phyloP scores from a whole-genome alignment of 495 filamentous ascomycete genomes.

The Lasiosphaeria hispida region DNA sequence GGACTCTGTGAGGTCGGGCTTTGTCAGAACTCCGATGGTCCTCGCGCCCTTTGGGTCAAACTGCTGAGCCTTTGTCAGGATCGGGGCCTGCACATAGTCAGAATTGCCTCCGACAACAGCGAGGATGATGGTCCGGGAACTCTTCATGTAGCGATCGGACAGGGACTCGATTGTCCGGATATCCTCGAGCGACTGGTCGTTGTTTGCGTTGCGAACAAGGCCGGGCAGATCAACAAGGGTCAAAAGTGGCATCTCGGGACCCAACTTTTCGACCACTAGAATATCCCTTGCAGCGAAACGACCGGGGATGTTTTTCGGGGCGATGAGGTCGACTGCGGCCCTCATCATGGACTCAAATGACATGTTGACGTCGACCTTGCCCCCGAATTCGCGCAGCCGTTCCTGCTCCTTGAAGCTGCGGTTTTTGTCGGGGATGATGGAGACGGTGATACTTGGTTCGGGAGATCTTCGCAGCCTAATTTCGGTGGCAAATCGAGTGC shows the following conservation, averaged over 20 bases:
- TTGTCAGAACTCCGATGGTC: slow-evolving; percentile 54
- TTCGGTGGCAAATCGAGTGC: slow-evolving; percentile 69
- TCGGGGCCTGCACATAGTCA: slow-evolving; percentile 49
- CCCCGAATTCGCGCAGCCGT: slow-evolving; percentile 46
- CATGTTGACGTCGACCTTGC: slow-evolving; percentile 26
- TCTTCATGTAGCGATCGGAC: slow-evolving; percentile 51
- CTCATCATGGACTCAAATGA: slow-evolving; percentile 38
- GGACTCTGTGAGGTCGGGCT: slow-evolving; percentile 48
- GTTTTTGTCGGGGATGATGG: slow-evolving; percentile 50
- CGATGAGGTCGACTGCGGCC: slow-evolving; percentile 36
- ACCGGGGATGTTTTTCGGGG: slow-evolving; percentile 37
- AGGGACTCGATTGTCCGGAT: slow-evolving; percentile 45
- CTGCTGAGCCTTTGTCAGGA: slow-evolving; percentile 44
- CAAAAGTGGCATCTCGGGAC: slow-evolving; percentile 51
- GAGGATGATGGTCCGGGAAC: slow-evolving; percentile 50
- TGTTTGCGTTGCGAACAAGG: slow-evolving; percentile 48
- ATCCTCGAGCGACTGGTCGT: slow-evolving; percentile 45
- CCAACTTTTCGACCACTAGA: slow-evolving; percentile 51
- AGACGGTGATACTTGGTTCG: slow-evolving; percentile 42
- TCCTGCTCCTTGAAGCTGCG: slow-evolving; percentile 35
- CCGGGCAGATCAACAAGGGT: slow-evolving; percentile 59
- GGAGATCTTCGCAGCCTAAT: slow-evolving; percentile 46
- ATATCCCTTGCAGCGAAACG: slow-evolving; percentile 45
- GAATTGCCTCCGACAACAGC: slow-evolving; percentile 53
- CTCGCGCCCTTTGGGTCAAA: slow-evolving; percentile 43